A percentile compares a stretch with the other conserved stretches of the same genome.
These are phyloP conservation scores for Paramarasmius palmivorus DNA, from an alignment of 1,284 basidiomycete genomes.

Conservation along the genomic window DNA sequence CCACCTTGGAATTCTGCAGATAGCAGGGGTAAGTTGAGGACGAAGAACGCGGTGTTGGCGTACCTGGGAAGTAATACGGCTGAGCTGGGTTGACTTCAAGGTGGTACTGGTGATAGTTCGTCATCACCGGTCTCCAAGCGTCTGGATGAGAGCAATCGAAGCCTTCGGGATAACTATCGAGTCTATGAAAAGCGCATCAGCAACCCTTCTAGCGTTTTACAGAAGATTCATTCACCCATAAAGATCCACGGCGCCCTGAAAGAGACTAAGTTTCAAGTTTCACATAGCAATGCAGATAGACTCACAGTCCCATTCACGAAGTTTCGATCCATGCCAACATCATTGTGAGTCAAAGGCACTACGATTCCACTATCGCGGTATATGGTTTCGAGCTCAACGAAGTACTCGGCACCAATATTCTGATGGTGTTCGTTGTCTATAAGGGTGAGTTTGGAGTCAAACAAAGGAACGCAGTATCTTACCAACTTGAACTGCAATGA, in stretches of 20 bases:
- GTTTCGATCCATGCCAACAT: constrained; percentile 55
- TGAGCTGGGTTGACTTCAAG: constrained; percentile 54
- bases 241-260: constrained; percentile 40
- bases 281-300: constrained; percentile 1
- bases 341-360: constrained; percentile 75
- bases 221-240: constrained; percentile 41
- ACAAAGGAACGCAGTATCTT: constrained; percentile 13
- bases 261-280: background rate
- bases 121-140: constrained; percentile 56
- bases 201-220: too few species aligned
- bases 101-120: constrained; percentile 63
- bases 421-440: constrained; percentile 80
- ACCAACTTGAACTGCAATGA: constrained; percentile 77
- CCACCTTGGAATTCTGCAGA: constrained; percentile 67
- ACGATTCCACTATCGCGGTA: constrained; percentile 56
- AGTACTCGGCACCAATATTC: constrained; percentile 59
- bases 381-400: constrained; percentile 57
- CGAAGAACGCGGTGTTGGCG: too few species aligned
- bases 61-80: constrained; percentile 67
- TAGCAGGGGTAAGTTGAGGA: too few species aligned
- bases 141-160: constrained; percentile 73
- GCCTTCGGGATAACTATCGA: constrained; percentile 70
- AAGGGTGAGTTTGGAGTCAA: constrained; percentile 3
- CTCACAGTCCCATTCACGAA: constrained; percentile 69
- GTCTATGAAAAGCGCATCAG: too few species aligned